Evolutionary conservation across 352 stramenopile genomes (phyloP).

Genomic region (Phytophthora cajani): DNA sequence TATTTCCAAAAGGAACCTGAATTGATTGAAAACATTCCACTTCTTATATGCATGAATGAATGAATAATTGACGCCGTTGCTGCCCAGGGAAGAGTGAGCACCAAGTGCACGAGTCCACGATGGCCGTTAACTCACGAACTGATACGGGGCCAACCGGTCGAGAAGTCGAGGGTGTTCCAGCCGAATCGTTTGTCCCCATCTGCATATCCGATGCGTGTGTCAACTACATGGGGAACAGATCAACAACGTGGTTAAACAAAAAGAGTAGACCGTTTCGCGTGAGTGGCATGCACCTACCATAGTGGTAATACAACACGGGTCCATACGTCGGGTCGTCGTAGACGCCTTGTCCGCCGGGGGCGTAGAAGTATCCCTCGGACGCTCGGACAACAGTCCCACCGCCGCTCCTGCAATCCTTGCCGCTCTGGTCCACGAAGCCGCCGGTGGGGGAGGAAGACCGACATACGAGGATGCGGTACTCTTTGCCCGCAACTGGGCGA

Average conservation of each 20-base stretch:
- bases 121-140: background rate
- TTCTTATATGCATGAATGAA: too few relatives aligned
- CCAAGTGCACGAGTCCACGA: background rate
- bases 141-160: slow-evolving; percentile 50
- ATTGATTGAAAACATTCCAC: too few relatives aligned
- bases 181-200: slow-evolving; percentile 57
- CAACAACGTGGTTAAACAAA: slow-evolving; percentile 1
- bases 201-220: slow-evolving; percentile 48
- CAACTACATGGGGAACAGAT: slow-evolving; percentile 27
- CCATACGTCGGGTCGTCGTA: slow-evolving; percentile 50
- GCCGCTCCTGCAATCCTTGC: slow-evolving; percentile 37
- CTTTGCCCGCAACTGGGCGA: slow-evolving; percentile 37
- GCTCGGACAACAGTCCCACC: slow-evolving; percentile 51
- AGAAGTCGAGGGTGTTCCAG: slow-evolving; percentile 58
- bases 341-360: slow-evolving; percentile 50
- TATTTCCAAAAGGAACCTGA: too few relatives aligned
- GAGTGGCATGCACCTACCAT: slow-evolving; percentile 33
- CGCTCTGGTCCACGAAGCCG: slow-evolving; percentile 47
- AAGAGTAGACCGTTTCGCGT: background rate
- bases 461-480: slow-evolving; percentile 58
- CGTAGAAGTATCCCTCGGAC: slow-evolving; percentile 49
- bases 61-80: too few relatives aligned
- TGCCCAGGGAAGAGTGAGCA: background rate
- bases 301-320: slow-evolving; percentile 64
- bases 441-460: slow-evolving; percentile 42